Percentiles rank a stretch among this genome's conserved stretches.
These are phyloP conservation scores for Eutrema japonicum DNA, from an alignment of 345 rosid genomes.

Conservation along the genomic window DNA sequence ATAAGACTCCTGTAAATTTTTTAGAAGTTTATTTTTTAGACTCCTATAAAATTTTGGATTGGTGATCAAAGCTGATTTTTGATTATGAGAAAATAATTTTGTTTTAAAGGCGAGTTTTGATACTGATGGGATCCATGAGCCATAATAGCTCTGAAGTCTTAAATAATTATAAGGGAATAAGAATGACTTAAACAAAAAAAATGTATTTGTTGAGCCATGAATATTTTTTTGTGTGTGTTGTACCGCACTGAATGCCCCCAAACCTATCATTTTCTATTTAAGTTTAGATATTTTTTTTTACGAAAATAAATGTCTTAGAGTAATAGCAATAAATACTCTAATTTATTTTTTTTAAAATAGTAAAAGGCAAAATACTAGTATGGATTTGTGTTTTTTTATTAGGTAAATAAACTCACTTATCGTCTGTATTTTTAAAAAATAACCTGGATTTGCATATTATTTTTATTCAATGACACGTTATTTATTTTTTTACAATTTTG, in stretches of 20 bases:
- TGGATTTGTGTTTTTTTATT: too few species aligned
- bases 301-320: neutral
- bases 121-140: neutral
- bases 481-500: neutral
- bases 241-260: neutral
- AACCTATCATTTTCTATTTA: neutral
- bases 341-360: neutral
- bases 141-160: neutral
- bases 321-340: neutral
- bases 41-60: neutral
- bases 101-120: neutral
- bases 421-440: neutral
- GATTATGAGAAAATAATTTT: neutral
- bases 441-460: neutral
- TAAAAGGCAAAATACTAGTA: neutral
- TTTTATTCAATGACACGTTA: neutral
- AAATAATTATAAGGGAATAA: neutral
- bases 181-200: too few species aligned
- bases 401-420: neutral
- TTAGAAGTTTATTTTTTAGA: neutral
- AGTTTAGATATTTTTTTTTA: neutral
- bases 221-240: too few species aligned
- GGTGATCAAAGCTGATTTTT: neutral
- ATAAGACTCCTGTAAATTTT: neutral
- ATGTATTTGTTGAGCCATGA: too few species aligned